Evolutionary conservation across 2,329 filamentous ascomycete genomes (phyloP), one percentile per base, ranked within the genome.

Genomic region (Dothideomycetes sp.): DNA sequence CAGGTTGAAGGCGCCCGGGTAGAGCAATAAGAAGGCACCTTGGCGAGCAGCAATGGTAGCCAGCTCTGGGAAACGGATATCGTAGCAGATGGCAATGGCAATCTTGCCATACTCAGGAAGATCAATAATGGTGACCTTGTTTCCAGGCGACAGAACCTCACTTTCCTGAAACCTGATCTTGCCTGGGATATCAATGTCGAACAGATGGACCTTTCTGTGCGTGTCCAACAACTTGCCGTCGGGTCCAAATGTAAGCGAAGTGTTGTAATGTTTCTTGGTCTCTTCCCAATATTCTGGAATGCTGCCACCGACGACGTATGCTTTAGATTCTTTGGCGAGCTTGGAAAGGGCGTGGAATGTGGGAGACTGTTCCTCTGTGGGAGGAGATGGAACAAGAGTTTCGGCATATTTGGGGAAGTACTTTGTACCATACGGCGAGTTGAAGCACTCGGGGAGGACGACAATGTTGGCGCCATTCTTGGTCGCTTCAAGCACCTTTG

Each of bases 361-460:
- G 0, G 88, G 88, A 4, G 84, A 81, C 52, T 82, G 75, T 34
- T 76, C 72, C 45, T 67, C 58, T 3, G 78, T 67, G 0, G 87
- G 85, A 19, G 86, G 84, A 3, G 78, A 81, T 1, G 86, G 85
- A 1, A 75, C 69, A n/a, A 96, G 78, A 2, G 77, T 81, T 64
- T 98, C 91, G 49, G 91, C 88, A 61, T 96, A 96, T 45, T 79
- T 75, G 39, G 88, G 81, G 65, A 98, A 98, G 70, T 81, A 88
- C 55, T 86, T 73, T 49, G 79, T 87, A 49, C 91, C 91, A 63
- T 98, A 98, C 7, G 91, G 91, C 31, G 84, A 93, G 69, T 98
- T 98, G 77, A 98, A 98, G 72, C 91, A 98, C 68, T 98, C 91
- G 27, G 91, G 91, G 14, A 98, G 75, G 24, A 96, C 86, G 48